phyloP scores from a whole-genome alignment of 306 rosid genomes.

The Lathyrus oleraceus region DNA sequence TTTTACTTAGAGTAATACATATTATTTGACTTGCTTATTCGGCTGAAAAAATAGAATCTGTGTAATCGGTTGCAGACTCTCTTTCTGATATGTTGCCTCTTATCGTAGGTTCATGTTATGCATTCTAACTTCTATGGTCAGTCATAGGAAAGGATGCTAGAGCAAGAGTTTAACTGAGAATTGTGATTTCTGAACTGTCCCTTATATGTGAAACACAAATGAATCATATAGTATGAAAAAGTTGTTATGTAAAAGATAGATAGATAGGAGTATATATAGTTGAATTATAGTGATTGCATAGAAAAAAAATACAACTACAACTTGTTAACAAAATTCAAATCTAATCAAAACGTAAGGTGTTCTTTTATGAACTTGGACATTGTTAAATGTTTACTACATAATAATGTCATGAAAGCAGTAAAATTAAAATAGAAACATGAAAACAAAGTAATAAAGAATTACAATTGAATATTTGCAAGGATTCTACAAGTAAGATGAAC shows the following conservation, averaged over 20 bases:
- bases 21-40: conserved; percentile 20
- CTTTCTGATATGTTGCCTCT: conserved; percentile 17
- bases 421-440: conserved; percentile 23
- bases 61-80: background rate
- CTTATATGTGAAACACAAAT: background rate
- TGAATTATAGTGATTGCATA: background rate
- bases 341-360: conserved; percentile 15
- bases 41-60: background rate
- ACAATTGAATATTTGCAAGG: conserved; percentile 48
- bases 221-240: background rate
- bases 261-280: no score
- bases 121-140: background rate
- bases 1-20: conserved; percentile 26
- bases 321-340: conserved; percentile 8
- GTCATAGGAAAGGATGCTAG: background rate
- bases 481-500: conserved; percentile 40
- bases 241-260: no score
- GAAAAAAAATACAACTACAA: background rate
- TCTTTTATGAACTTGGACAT: conserved; percentile 28
- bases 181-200: background rate
- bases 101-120: conserved; percentile 8
- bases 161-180: background rate
- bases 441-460: conserved; percentile 50
- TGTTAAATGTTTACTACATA: conserved; percentile 27
- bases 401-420: conserved; percentile 22